Evolutionary conservation across 2,329 filamentous ascomycete genomes (phyloP), one percentile per base, ranked within the genome.

Genomic region (Teratosphaeria epicoccoides): DNA sequence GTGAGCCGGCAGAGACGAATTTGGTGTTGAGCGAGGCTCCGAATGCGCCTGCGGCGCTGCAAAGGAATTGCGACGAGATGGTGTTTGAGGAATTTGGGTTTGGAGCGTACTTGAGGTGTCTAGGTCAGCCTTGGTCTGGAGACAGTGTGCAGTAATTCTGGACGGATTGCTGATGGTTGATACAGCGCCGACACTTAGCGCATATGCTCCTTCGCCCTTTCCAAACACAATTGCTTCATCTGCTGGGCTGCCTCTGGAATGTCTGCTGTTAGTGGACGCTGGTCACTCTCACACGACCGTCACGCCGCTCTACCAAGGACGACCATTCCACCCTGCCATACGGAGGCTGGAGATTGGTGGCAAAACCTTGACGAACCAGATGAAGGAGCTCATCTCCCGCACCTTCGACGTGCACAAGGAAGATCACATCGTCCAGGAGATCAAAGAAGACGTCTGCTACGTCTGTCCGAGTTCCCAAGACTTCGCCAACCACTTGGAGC

Each of bases 61-160:
- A 96, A 69, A 81, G 84, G 37, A 93, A 96, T 66, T 89, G 88
- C 61, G 93, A 98, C 64, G 91, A 98, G 73, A 88, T 98, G 65
- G 81, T 97, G 1, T 97, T 98, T 73, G 93, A 98, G 66, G 90
- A 97, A 66, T 98, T 93, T 72, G 88, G 88, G 2, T 98, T 98
- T 69, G 80, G 84, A 10, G 85, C 86, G 59, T 95, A 95, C 70
- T 85, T 85, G 58, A 81, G 93, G 55, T 51, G 45, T 23, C 24
- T 25, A 20, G 43, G 47, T 52, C n/a, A 44, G 10, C 43, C 54
- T n/a, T 51, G 46, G 28, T 17, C 26, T 7, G 7, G 24, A 29
- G 10, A 6, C n/a, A n/a, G n/a, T n/a, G n/a, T n/a, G n/a, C n/a
- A n/a, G n/a, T n/a, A n/a, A n/a, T n/a, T 2, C 12, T 10, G 6